Base-by-base conservation (phyloP, 2,329 filamentous ascomycete genomes). In the Celoporthe dispersa region DNA sequence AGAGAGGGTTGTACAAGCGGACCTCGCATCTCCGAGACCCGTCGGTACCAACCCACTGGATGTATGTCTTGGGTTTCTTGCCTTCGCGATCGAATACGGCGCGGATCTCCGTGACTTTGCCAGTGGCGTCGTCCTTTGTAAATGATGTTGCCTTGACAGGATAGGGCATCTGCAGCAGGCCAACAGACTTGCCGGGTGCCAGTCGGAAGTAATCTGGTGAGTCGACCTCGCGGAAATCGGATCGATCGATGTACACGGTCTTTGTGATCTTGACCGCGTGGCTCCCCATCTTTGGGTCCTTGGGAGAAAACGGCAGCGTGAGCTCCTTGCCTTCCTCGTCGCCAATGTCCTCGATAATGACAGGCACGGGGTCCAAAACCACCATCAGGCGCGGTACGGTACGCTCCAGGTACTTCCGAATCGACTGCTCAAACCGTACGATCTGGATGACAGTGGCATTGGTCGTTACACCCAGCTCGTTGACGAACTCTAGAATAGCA, bases 371-470 rank as follows among this genome's bases (percentile, higher is more conserved):
- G 74, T 98, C 94, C 28, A 97, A 86, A 2, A 98, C 89, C 39
- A 98, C 86, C 92, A 97, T 96, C 16, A 98, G 86, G 35, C 95
- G 90, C 1, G 95, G 94, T 0, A 97, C 94, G 0, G 93, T 94
- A 64, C 88, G 88, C 79, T 98, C 95, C 19, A 98, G 90, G 78
- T 97, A 97, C 73, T 90, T 90, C 31, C 95, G 90, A 71, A 98
- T 89, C 0, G 89, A 90, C 77, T 95, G 90, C 77, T 98, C 95
- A 72, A 98, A 94, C n/a, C 92, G 90, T 69, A 86, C 82, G 62
- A 93, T 90, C 78, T 95, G 90, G 75, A 97, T 97, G 73, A 92
- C 89, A 3, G 91, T 92, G 66, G 89, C 88, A 53, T 91, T 87
- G 48, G 94, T 97, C 0, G 94, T 97, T 53, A 98, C 94, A 41